phyloP scores from a whole-genome alignment of 2,329 filamentous ascomycete genomes.

The Fusarium sp. region DNA sequence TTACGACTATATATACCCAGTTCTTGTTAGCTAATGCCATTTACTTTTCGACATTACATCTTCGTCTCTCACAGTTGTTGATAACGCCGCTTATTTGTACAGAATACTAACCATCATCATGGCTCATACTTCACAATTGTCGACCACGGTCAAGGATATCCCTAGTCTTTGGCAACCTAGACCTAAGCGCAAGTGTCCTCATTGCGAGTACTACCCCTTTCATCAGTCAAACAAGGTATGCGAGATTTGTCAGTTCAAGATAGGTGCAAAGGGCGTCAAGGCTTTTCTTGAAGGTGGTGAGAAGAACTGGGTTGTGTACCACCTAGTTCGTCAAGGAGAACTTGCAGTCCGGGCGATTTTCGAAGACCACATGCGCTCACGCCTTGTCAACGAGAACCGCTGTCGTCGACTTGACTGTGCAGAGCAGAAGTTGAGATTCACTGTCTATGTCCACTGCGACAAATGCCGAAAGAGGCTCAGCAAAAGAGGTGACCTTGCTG shows the following conservation, averaged over 20 bases:
- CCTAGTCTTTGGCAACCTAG: not conserved
- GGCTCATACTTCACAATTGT: not conserved
- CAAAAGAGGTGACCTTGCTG: not conserved
- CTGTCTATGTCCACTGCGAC: conserved; percentile 11
- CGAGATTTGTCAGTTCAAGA: conserved; percentile 8
- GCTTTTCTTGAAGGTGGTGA: not conserved
- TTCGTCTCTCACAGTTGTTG: not conserved
- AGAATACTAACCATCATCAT: not conserved
- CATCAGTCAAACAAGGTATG: conserved; percentile 3
- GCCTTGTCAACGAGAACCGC: conserved; percentile 11
- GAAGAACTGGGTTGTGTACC: conserved; percentile 15
- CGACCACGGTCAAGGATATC: not conserved
- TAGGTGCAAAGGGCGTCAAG: not conserved
- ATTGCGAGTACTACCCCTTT: conserved; percentile 22
- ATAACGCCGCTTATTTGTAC: not conserved
- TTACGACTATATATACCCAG: conserved; percentile 40
- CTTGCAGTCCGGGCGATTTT: not conserved
- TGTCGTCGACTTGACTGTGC: conserved; percentile 14
- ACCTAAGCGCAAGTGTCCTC: conserved; percentile 6
- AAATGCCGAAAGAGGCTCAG: conserved; percentile 8
- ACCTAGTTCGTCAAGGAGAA: conserved; percentile 16
- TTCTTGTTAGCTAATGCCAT: conserved; percentile 31
- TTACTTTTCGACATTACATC: not conserved
- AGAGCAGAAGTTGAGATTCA: not conserved
- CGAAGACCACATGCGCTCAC: conserved; percentile 9